These are phyloP conservation scores for Cladosporium cucumerinum DNA, from an alignment of 2,329 filamentous ascomycete species.

Conservation along the genomic window DNA sequence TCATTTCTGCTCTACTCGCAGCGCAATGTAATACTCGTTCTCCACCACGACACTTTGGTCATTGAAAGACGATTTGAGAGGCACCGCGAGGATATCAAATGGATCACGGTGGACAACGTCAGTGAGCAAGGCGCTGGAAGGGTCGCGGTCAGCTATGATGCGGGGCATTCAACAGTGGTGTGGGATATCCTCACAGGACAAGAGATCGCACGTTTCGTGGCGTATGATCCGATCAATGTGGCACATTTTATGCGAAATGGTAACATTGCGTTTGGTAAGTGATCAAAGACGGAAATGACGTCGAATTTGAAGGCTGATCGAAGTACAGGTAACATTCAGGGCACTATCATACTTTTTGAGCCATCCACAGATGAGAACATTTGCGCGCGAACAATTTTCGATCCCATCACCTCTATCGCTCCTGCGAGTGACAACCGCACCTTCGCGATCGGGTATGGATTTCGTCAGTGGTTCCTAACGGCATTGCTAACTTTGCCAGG, in stretches of 20 bases:
- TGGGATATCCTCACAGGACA: conserved; percentile 89
- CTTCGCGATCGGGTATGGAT: conserved; percentile 96
- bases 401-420: conserved; percentile 89
- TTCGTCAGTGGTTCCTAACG: too few relatives aligned
- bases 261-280: conserved; percentile 95
- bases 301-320: too few relatives aligned
- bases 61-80: conserved; percentile 82
- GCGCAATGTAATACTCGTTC: conserved; percentile 75
- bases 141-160: conserved; percentile 89
- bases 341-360: too few relatives aligned
- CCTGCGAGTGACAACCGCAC: conserved; percentile 87
- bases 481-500: too few relatives aligned
- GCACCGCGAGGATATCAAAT: conserved; percentile 76
- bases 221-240: conserved; percentile 79
- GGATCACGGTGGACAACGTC: conserved; percentile 85
- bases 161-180: too few relatives aligned
- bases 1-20: conserved; percentile 88
- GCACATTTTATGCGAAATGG: conserved; percentile 97
- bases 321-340: too few relatives aligned
- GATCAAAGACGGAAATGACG: too few relatives aligned
- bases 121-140: conserved; percentile 83
- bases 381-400: conserved; percentile 86
- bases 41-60: conserved; percentile 87
- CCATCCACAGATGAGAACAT: conserved; percentile 90
- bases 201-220: conserved; percentile 86